Evolutionary conservation across 164 flowering plant species (phyloP), one percentile per base, ranked within the genome.

Genomic region (Piper betle): DNA sequence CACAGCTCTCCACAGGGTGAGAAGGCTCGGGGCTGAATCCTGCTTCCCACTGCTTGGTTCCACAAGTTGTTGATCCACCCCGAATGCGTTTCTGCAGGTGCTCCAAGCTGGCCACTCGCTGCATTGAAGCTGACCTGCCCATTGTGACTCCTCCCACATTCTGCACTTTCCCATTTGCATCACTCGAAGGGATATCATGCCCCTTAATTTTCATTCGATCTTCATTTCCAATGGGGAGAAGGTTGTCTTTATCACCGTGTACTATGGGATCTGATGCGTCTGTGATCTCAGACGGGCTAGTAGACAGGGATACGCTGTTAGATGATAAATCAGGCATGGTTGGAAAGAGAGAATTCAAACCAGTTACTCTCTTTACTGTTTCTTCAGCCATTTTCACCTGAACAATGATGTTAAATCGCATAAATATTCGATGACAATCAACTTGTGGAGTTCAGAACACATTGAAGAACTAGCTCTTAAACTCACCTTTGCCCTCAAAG

Each of bases 331-430:
- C 88, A 12, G 91, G 73, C 81, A 79, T 78, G 41, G 81, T 74
- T 57, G 81, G 95, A 69, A 85, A 75, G 59, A 86, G 39, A 3
- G 96, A 82, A 66, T 80, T 84, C 72, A 81, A 73, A 38, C 96
- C 97, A 11, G 96, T 83, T 17, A 82, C 80, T 76, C 96, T 74
- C 72, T 89, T 92, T 12, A 92, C 91, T 0, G 85, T 71, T 65
- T 87, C 96, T 72, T 92, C 98, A 9, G 96, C 92, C 93, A 87
- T 84, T 75, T 90, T 90, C 62, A 93, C 97, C 99, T 93, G 81
- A 61, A 61, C n/a, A 37, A 58, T 12, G 0, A 38, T 52, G 9
- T 13, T 4, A 58, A 20, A n/a, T 58, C 11, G 15, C 6, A 5
- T 38, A 4, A 12, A 2, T 17, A 38, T 17, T 38, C 4, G 38